These are phyloP conservation scores for Podila verticillata DNA, from an alignment of 192 early-diverging fungal species.

Conservation along the genomic window DNA sequence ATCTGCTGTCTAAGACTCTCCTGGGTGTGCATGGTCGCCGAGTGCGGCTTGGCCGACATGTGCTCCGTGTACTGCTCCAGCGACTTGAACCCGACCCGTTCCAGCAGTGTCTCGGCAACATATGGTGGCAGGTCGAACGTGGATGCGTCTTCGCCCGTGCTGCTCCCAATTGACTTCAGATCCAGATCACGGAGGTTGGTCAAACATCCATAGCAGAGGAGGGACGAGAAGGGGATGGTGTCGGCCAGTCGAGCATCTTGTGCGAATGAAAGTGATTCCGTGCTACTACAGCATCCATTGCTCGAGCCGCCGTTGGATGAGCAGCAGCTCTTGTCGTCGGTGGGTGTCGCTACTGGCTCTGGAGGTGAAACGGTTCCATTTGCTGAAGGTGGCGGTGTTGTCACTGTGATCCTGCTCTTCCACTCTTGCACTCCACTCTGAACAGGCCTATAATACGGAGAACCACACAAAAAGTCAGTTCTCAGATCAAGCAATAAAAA, in stretches of 20 bases:
- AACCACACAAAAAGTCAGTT: neutral
- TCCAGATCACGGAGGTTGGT: conserved; percentile 61
- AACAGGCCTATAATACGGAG: conserved; percentile 49
- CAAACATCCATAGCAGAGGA: conserved; percentile 64
- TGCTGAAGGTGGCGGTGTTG: conserved; percentile 16
- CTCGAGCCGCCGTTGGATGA: conserved; percentile 5
- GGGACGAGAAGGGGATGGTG: conserved; percentile 39
- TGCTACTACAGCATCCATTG: conserved; percentile 12
- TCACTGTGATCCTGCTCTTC: conserved; percentile 61
- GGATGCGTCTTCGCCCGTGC: neutral
- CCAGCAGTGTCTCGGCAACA: conserved; percentile 48
- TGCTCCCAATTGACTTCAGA: conserved; percentile 36
- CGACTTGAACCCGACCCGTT: conserved; percentile 20
- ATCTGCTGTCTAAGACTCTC: conserved; percentile 68
- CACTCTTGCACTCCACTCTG: conserved; percentile 57
- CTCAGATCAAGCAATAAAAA: neutral
- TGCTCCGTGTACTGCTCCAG: conserved; percentile 17
- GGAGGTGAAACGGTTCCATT: neutral
- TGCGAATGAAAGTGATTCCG: neutral
- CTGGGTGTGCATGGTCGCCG: conserved; percentile 24
- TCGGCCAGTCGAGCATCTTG: neutral
- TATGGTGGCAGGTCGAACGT: conserved; percentile 55
- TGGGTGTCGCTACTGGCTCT: neutral
- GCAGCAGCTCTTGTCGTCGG: conserved; percentile 16
- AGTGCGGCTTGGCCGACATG: neutral